These are phyloP conservation scores for Jamesozyma jinghongensis DNA, from an alignment of 805 yeast species.

Conservation along the genomic window DNA sequence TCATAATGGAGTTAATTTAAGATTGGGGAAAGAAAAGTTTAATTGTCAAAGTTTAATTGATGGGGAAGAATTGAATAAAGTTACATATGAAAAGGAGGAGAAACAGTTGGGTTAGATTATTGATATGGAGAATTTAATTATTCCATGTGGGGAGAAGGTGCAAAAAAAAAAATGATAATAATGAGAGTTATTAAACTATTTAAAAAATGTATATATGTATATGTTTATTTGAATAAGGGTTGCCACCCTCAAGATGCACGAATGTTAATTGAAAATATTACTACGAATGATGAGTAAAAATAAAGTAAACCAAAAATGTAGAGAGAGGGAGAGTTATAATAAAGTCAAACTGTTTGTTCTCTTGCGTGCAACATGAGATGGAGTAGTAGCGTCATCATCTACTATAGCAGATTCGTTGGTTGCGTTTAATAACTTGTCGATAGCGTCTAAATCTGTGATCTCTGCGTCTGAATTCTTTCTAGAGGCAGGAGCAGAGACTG, in stretches of 20 bases:
- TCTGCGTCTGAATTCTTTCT: slow-evolving; percentile 25
- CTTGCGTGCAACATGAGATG: not conserved
- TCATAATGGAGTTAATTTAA: slow-evolving; percentile 84
- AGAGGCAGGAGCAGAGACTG: slow-evolving; percentile 35
- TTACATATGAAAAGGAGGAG: slow-evolving; percentile 11
- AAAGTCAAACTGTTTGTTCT: not conserved
- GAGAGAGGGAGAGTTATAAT: too few species aligned
- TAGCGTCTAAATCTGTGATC: slow-evolving; percentile 5
- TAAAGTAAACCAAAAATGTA: too few species aligned
- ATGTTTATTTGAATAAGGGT: too few species aligned
- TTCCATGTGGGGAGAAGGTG: too few species aligned
- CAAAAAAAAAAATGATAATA: too few species aligned
- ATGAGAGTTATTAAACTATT: too few species aligned
- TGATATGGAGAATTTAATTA: too few species aligned
- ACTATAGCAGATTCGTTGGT: not conserved
- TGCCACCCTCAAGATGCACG: too few species aligned
- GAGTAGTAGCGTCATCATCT: not conserved
- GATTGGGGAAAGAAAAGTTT: slow-evolving; percentile 74
- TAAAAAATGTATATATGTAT: too few species aligned
- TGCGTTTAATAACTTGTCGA: slow-evolving; percentile 4
- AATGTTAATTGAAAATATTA: too few species aligned
- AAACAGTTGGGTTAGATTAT: slow-evolving; percentile 15
- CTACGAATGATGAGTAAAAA: too few species aligned
- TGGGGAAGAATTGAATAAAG: slow-evolving; percentile 44
- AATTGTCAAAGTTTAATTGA: slow-evolving; percentile 70